Conservation (phyloP, 805 yeast genomes). For the Cyberlindnera sargentensis region DNA sequence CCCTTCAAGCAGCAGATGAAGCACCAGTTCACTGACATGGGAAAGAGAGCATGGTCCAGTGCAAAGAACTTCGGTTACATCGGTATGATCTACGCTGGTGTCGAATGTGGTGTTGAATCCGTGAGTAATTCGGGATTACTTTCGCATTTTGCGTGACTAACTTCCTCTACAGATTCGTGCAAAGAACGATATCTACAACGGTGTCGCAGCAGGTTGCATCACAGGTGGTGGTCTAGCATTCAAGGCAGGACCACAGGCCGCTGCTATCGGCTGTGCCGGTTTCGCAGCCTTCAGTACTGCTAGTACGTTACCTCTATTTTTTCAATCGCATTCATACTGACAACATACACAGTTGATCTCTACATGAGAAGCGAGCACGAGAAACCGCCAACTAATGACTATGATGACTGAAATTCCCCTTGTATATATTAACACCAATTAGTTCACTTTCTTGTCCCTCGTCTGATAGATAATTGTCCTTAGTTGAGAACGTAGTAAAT, state of each 20-base stretch:
- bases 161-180: slow-evolving; percentile 42
- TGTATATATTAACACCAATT: background rate
- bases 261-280: slow-evolving; percentile 90
- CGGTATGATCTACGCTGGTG: slow-evolving; percentile 87
- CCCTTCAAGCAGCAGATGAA: slow-evolving; percentile 93
- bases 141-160: background rate
- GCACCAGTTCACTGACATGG: slow-evolving; percentile 88
- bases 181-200: slow-evolving; percentile 87
- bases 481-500: no score
- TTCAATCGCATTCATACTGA: background rate
- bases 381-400: slow-evolving; percentile 82
- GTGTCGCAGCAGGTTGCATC: slow-evolving; percentile 87
- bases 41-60: slow-evolving; percentile 73
- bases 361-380: slow-evolving; percentile 81
- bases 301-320: slow-evolving; percentile 17
- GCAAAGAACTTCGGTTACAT: slow-evolving; percentile 94
- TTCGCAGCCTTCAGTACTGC: slow-evolving; percentile 94
- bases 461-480: background rate
- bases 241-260: slow-evolving; percentile 91
- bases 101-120: slow-evolving; percentile 85
- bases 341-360: slow-evolving; percentile 42
- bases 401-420: slow-evolving; percentile 44
- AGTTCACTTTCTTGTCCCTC: background rate
- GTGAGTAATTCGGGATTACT: slow-evolving; percentile 15
- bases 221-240: slow-evolving; percentile 96